Base-by-base conservation (phyloP, 2,329 filamentous ascomycete genomes). In the Aspergillus fumigatus region DNA sequence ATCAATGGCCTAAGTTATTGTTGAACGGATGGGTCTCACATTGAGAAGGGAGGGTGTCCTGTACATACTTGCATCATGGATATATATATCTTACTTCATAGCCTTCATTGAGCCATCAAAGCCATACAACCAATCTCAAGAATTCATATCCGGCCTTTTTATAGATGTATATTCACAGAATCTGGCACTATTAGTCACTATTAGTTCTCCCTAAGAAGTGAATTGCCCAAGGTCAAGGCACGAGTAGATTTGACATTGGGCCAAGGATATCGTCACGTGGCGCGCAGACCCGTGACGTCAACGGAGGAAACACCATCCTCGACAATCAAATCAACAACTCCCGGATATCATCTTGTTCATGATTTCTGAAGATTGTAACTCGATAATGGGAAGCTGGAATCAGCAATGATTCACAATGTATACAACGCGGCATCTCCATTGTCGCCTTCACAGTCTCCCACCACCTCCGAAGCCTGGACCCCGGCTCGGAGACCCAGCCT, bases 401-500 rank as follows among this genome's bases (percentile, higher is more conserved):
- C 14, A 5, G 32, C 11, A 14, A 17, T 35, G 5, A 35, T 35
- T 35, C 9, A 25, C 14, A 14, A 47, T 47, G 43, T 43, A 25
- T 11, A 7, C 19, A 23, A 10, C 17, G 10, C 4, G 43, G 23
- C 43, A 14, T 17, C 43, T 3, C 19, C 9, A 47, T 4, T 26
- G 43, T 47, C 43, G 19, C 43, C 5, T 14, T 14, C 43, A 4
- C 19, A 4, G 19, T 58, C 61, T 9, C 56, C 58, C 10, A 38
- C 55, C 6, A 52, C 49, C 14, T 43, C 56, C 4, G 59, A 60
- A 14, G 55, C 60, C 25, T 52, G 57, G 1, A 59, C 63, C 26
- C 64, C 50, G 11, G 66, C 68, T 2, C 64, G 65, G n/a, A 59
- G 65, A 26, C 67, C 68, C 8, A 71, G 65, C n/a, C 66, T 72